Percentiles rank a stretch among this genome's conserved stretches.
phyloP scores from a whole-genome alignment of 2,329 filamentous ascomycete genomes.

The Trichoderma hamatum region DNA sequence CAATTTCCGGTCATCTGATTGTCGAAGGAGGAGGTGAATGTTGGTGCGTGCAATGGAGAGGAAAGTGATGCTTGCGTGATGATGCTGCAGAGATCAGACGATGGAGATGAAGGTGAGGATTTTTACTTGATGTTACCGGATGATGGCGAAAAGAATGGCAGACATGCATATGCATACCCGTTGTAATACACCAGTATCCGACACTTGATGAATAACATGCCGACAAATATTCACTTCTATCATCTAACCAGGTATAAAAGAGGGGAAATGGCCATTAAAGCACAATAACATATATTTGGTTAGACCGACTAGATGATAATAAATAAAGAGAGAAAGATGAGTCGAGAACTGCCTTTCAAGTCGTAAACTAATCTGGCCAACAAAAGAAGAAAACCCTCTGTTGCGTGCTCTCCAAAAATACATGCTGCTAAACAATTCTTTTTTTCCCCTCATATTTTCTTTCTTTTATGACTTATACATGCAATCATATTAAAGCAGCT shows the following conservation, averaged over 20 bases:
- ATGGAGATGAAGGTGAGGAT: background rate
- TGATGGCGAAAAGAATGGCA: background rate
- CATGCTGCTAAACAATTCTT: too few species aligned
- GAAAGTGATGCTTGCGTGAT: background rate
- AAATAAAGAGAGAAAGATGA: background rate
- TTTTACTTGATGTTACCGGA: background rate
- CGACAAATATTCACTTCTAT: background rate
- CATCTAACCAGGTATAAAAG: background rate
- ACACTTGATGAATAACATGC: background rate
- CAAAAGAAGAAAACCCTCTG: too few species aligned
- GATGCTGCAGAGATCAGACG: background rate
- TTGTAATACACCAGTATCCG: too few species aligned
- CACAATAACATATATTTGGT: background rate
- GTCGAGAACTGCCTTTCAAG: background rate
- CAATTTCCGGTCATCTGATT: background rate
- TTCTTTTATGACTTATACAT: background rate
- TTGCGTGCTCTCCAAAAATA: too few species aligned
- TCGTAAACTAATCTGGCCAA: too few species aligned
- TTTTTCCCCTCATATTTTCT: too few species aligned
- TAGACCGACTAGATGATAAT: background rate
- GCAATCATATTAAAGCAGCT: background rate
- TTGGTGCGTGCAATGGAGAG: background rate
- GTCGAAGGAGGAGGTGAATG: background rate
- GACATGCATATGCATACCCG: background rate
- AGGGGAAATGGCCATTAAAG: background rate